phyloP scores from a whole-genome alignment of 768 basidiomycete species.

The Xanthoconium stramineum region DNA sequence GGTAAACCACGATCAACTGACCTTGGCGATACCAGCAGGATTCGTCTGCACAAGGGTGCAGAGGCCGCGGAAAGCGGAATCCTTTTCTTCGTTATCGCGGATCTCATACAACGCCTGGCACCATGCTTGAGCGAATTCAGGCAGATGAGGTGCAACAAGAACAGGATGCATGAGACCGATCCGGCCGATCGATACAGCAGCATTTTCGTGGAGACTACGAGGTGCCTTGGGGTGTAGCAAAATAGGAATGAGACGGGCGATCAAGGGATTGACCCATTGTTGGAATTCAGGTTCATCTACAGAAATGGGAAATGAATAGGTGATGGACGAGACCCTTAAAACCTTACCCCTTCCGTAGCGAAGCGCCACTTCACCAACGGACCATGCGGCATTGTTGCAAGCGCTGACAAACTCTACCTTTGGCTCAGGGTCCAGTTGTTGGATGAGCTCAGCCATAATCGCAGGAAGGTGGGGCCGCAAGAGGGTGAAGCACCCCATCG shows the following conservation, averaged over 20 bases:
- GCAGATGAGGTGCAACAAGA: conserved; percentile 83
- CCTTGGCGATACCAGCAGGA: conserved; percentile 91
- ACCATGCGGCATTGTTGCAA: conserved; percentile 99
- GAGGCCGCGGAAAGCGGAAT: conserved; percentile 96
- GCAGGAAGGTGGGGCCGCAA: conserved; percentile 82
- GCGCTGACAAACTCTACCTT: conserved; percentile 93
- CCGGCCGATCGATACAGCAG: conserved; percentile 96
- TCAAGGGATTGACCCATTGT: conserved; percentile 86
- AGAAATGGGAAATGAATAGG: conserved; percentile 8
- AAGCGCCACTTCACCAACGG: conserved; percentile 96
- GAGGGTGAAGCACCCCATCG: conserved; percentile 90
- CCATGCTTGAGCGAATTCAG: conserved; percentile 93
- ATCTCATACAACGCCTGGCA: conserved; percentile 97
- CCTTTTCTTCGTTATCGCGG: conserved; percentile 99
- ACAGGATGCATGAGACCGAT: conserved; percentile 91
- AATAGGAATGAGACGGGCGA: conserved; percentile 88
- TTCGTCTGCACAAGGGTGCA: conserved; percentile 95
- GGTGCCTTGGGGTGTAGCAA: conserved; percentile 90
- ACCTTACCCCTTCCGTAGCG: conserved; percentile 75
- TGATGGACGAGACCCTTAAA: neutral
- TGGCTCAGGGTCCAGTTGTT: conserved; percentile 90
- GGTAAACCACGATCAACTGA: conserved; percentile 33
- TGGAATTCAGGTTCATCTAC: conserved; percentile 82
- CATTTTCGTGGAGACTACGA: conserved; percentile 93
- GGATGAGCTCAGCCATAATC: conserved; percentile 86